Conservation (phyloP, 257 asterid species). For the Solanum chiquidenum region DNA sequence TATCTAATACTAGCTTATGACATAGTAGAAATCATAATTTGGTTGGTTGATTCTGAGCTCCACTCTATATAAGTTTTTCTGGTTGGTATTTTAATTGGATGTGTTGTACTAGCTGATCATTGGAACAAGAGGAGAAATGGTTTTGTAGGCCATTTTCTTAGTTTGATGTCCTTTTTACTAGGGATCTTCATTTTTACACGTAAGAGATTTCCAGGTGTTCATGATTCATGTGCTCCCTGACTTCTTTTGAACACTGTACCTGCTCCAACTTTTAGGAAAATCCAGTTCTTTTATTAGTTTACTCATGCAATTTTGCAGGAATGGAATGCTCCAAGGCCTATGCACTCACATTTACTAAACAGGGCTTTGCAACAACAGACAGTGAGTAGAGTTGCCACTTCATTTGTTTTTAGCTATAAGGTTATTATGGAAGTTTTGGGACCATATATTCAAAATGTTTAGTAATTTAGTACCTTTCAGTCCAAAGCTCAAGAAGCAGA, state of each 20-base stretch:
- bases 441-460: neutral
- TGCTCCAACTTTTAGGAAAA: neutral
- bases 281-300: neutral
- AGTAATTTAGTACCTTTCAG: slow-evolving; percentile 8
- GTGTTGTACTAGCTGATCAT: neutral
- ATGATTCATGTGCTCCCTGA: neutral
- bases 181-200: neutral
- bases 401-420: neutral
- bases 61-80: neutral
- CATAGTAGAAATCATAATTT: neutral
- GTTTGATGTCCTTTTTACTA: neutral
- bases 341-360: slow-evolving; percentile 22
- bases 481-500: slow-evolving; percentile 16
- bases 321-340: slow-evolving; percentile 37
- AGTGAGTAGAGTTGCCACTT: slow-evolving; percentile 17
- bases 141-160: neutral
- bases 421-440: neutral
- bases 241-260: neutral
- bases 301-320: slow-evolving; percentile 10
- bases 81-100: neutral
- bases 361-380: slow-evolving; percentile 16
- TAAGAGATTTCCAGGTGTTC: neutral
- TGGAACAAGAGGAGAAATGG: neutral
- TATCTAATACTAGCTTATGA: neutral
- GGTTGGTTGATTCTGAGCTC: neutral